Evolutionary conservation across 2,329 filamentous ascomycete genomes (phyloP), one percentile per base, ranked within the genome.

Genomic region (Aureobasidium mangrovei): DNA sequence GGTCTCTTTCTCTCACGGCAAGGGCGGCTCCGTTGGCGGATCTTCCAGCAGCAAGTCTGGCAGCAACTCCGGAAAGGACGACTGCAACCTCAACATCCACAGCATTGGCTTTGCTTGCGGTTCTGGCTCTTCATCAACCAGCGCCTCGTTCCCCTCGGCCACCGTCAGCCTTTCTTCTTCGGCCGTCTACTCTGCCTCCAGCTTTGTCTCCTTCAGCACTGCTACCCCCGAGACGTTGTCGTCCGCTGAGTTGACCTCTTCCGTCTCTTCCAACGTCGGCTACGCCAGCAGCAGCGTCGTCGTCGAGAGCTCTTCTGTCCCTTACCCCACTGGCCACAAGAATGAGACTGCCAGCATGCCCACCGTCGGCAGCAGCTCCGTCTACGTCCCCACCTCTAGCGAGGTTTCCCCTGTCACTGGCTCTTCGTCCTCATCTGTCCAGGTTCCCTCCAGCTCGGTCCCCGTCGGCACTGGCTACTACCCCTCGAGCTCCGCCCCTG

Each of bases 81-180:
- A 71, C 63, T 93, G 88, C 75, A 77, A 79, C 62, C 78, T 95
- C 63, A 82, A 83, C 63, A 80, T 93, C 63, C 85, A 87, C 72
- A 78, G 77, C 67, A 81, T 94, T 63, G 78, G 75, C 62, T 94
- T 91, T 71, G 81, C 90, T 74, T 94, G 88, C 73, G 73, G 63
- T 47, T 70, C 64, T 57, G 57, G 58, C 60, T 55, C 46, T 33
- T 38, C 51, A 32, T 44, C 51, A n/a, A 53, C 41, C 18, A 33
- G 33, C 10, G 24, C 42, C 3, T 52, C 48, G 28, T 8, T 52
- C 12, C 48, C 49, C 28, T 31, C 49, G 7, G 26, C 49, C 24
- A 24, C 10, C 48, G n/a, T 36, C 29, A 35, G n/a, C 8, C 39
- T 31, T 4, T 52, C 39, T 33, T 53, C 41, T 18, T 43, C 39